Evolutionary conservation across 164 flowering plant genomes (phyloP), one percentile per base, ranked within the genome.

Genomic region (Protea cynaroides): DNA sequence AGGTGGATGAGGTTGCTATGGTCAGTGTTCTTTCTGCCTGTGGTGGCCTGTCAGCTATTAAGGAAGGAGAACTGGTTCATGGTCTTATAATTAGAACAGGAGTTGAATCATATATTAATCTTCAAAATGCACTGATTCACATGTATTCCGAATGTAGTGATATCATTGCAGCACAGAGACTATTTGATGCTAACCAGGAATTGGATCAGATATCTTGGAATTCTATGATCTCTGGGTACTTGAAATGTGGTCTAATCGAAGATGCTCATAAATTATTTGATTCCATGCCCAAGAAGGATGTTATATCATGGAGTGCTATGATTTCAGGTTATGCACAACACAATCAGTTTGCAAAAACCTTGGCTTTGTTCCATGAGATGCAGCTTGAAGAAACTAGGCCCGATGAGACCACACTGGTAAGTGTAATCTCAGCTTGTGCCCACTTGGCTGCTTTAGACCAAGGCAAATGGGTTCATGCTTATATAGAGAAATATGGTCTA

Each of bases 341-440:
- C 24, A 62, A 65, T 34, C 51, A 24, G 8, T 78, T 69, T 55
- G 67, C 71, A 14, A 77, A 80, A 58, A 59, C 81, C n/a, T 58
- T 78, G 22, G 70, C 56, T 0, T 59, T 82, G 43, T 82, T 82
- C 47, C 75, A 67, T 18, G 69, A 77, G n/a, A 79, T 82, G 85
- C 83, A 75, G 69, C 58, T 57, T 2, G 12, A 40, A 19, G 75
- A 74, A 43, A 53, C 73, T 21, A 65, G 24, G 50, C 80, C 85
- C 3, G 81, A 82, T 44, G 78, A 75, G 68, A 63, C 69, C 44
- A 65, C 67, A 54, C 66, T 79, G 72, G 78, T 78, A 29, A 72
- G 78, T 38, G 77, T 78, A 11, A 43, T 80, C 58, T 80, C 85
- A 4, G 81, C 83, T 52, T 80, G 86, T 59, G 65, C 86, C 23